A percentile compares a stretch with the other conserved stretches of the same genome.
These are phyloP conservation scores for Amoebophrya sp. DNA, from an alignment of 169 alveolate species.

Conservation along the genomic window DNA sequence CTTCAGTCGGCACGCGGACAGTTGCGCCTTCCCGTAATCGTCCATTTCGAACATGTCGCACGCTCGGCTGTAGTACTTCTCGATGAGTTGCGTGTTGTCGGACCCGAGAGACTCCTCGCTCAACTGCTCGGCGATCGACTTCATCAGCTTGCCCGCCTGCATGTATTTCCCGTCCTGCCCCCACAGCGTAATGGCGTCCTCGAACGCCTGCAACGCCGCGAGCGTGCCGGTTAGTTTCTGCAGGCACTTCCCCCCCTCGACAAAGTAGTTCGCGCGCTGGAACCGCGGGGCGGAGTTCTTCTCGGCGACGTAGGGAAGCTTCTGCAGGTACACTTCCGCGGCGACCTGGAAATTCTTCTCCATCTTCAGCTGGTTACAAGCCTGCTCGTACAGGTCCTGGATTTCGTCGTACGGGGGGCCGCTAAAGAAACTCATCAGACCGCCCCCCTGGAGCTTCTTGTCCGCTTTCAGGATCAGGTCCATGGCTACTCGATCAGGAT, in stretches of 20 bases:
- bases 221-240: neutral
- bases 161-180: neutral
- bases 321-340: neutral
- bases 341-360: slow-evolving; percentile 13
- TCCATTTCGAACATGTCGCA: slow-evolving; percentile 19
- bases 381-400: slow-evolving; percentile 4
- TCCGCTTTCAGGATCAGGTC: neutral
- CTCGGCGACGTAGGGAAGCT: neutral
- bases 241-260: slow-evolving; percentile 10
- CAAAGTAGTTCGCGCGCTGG: neutral
- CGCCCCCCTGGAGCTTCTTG: neutral
- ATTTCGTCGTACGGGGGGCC: neutral
- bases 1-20: neutral
- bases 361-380: neutral
- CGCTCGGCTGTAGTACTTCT: neutral
- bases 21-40: neutral
- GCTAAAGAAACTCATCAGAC: neutral
- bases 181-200: neutral
- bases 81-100: neutral
- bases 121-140: neutral
- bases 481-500: no score
- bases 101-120: neutral
- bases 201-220: neutral
- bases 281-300: neutral
- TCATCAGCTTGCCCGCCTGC: neutral